phyloP scores from a whole-genome alignment of 2,329 filamentous ascomycete genomes.

The Orbilia ellipsospora region DNA sequence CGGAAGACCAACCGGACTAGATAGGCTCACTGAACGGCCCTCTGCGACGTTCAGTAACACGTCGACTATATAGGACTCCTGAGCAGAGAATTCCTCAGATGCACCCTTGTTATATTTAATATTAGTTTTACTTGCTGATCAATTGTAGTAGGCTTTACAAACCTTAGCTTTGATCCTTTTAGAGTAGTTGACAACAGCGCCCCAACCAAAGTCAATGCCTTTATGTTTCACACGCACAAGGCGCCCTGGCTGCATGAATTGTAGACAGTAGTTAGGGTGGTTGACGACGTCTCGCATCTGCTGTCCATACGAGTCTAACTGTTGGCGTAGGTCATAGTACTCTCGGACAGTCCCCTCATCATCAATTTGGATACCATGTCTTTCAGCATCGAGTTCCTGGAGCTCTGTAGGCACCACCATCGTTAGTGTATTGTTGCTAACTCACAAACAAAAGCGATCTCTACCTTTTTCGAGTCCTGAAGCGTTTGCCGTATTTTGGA shows the following conservation, averaged over 20 bases:
- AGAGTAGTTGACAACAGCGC: slow-evolving; percentile 81
- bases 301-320: slow-evolving; percentile 82
- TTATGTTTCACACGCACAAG: slow-evolving; percentile 84
- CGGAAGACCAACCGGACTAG: slow-evolving; percentile 66
- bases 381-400: slow-evolving; percentile 79
- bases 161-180: slow-evolving; percentile 74
- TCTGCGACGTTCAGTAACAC: slow-evolving; percentile 76
- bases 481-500: slow-evolving; percentile 92
- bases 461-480: slow-evolving; percentile 78
- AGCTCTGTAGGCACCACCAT: slow-evolving; percentile 69
- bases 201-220: slow-evolving; percentile 91
- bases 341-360: slow-evolving; percentile 92
- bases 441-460: slow-evolving; percentile 39
- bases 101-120: slow-evolving; percentile 62
- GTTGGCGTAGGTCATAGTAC: slow-evolving; percentile 89
- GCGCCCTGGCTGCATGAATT: slow-evolving; percentile 87
- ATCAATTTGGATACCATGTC: slow-evolving; percentile 77
- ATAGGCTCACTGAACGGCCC: slow-evolving; percentile 71
- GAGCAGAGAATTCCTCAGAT: slow-evolving; percentile 75
- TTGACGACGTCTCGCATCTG: slow-evolving; percentile 94
- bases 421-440: slow-evolving; percentile 58
- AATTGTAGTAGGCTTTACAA: neutral
- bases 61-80: slow-evolving; percentile 84
- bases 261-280: slow-evolving; percentile 85
- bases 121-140: too few relatives aligned